Conservation (phyloP, 163 green algal genomes). For the Picocystis sp. region DNA sequence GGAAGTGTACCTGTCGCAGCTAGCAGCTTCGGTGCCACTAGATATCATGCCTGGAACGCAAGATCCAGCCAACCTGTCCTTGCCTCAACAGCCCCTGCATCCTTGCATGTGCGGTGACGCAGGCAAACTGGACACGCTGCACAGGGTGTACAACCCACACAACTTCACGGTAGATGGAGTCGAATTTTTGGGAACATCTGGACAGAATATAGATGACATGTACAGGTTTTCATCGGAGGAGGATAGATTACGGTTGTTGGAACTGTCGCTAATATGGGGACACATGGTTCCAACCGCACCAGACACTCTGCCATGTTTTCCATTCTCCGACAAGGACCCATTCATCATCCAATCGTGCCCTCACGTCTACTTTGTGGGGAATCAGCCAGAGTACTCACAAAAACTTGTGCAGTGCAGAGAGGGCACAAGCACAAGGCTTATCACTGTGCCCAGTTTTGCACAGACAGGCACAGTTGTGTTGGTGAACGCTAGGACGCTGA, state of each 20-base stretch:
- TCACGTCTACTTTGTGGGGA: conserved; percentile 84
- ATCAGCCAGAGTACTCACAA: conserved; percentile 63
- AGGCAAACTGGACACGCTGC: conserved; percentile 20
- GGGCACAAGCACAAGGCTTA: conserved; percentile 30
- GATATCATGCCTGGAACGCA: conserved; percentile 83
- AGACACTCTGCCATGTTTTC: conserved; percentile 87
- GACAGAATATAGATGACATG: conserved; percentile 86
- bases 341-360: conserved; percentile 67
- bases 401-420: conserved; percentile 29
- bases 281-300: conserved; percentile 82
- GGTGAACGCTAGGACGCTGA: conserved; percentile 63
- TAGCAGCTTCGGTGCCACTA: conserved; percentile 46
- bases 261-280: conserved; percentile 50
- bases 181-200: conserved; percentile 68
- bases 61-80: conserved; percentile 72
- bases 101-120: conserved; percentile 46
- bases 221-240: conserved; percentile 29
- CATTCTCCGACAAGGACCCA: conserved; percentile 72
- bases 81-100: conserved; percentile 83
- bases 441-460: conserved; percentile 56
- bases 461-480: conserved; percentile 51
- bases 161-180: conserved; percentile 34
- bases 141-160: conserved; percentile 75
- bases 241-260: conserved; percentile 44
- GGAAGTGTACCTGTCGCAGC: conserved; percentile 41